Base-by-base conservation (phyloP, 371 early-diverging fungal species). In the Smittium culicis region DNA sequence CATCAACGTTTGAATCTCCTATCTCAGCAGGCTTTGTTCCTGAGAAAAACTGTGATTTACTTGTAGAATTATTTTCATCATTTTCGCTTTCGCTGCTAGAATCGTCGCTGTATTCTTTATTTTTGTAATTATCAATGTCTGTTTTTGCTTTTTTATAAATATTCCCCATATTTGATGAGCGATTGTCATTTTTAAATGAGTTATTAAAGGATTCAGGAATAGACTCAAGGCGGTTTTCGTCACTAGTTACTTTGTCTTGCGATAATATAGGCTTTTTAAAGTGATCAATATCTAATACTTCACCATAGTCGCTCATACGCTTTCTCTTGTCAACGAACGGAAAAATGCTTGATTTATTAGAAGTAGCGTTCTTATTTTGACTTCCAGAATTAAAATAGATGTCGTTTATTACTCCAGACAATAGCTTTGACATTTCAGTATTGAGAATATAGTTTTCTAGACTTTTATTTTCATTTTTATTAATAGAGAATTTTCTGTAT, bases 291-390 rank as follows among this genome's bases (percentile, higher is more conserved):
- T 90, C 88, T 72, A 94, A 88, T 3, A 88, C 83, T 75, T 97
- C 96, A 65, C 97, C 96, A 80, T 96, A 97, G 68, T 95, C 96
- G 69, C 95, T 96, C 66, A 89, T 85, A 73, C 84, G 83, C 64
- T 86, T 85, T 65, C 86, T 77, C 61, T 83, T 81, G 68, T 95
- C 96, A 8, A 80, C 72, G 67, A 83, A 90, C 0, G 97, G 97
- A 73, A 89, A 97, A 94, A 93, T 92, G 61, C 85, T 81, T 71
- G 86, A 90, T 70, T 83, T 85, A 72, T 89, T 88, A 24, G 82
- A 79, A 66, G 65, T 55, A 3, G 57, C 25, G 5, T 3, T 5
- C 25, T 5, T 57, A 27, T 20, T 57, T 57, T 57, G 14, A 25
- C 27, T 57, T 14, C n/a, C 57, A 57, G 14, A 27, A 25, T 57